phyloP scores from a whole-genome alignment of 2,329 filamentous ascomycete species.

The Paecilomyces dactylethromorphus region DNA sequence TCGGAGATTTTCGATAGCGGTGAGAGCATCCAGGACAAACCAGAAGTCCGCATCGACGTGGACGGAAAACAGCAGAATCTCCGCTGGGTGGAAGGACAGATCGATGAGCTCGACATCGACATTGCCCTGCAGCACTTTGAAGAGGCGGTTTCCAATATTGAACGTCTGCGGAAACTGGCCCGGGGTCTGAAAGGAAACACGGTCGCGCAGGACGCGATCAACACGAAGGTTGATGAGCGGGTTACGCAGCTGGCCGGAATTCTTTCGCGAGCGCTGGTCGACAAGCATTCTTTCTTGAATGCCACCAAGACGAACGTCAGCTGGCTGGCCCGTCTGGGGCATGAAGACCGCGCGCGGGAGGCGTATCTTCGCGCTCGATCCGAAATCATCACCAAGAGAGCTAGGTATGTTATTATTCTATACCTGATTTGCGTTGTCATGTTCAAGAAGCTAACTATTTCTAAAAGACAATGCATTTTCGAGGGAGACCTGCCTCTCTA shows the following conservation, averaged over 20 bases:
- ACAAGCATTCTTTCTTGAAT: slow-evolving; percentile 67
- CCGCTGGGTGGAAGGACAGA: slow-evolving; percentile 89
- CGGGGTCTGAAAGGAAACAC: slow-evolving; percentile 76
- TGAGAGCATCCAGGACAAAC: slow-evolving; percentile 67
- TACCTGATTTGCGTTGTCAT: not conserved
- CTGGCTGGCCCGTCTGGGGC: slow-evolving; percentile 82
- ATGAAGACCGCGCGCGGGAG: slow-evolving; percentile 81
- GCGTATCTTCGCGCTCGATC: slow-evolving; percentile 76
- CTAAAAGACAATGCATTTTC: slow-evolving; percentile 77
- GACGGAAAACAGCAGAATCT: slow-evolving; percentile 95
- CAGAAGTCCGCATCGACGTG: slow-evolving; percentile 79
- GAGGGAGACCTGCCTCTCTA: slow-evolving; percentile 88
- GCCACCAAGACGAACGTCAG: slow-evolving; percentile 74
- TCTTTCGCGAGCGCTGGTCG: slow-evolving; percentile 69
- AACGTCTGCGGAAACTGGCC: slow-evolving; percentile 74
- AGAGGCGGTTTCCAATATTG: slow-evolving; percentile 72
- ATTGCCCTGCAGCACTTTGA: slow-evolving; percentile 89
- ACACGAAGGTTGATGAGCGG: slow-evolving; percentile 81
- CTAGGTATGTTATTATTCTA: slow-evolving; percentile 53
- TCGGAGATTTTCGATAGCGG: slow-evolving; percentile 72
- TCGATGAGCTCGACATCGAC: slow-evolving; percentile 93
- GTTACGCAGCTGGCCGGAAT: slow-evolving; percentile 69
- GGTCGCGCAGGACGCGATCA: slow-evolving; percentile 86
- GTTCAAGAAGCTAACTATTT: slow-evolving; percentile 14
- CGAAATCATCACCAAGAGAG: slow-evolving; percentile 70